A percentile compares a stretch with the other conserved stretches of the same genome.
Conservation (phyloP, 306 rosid species). For the Vigna hirtella region DNA sequence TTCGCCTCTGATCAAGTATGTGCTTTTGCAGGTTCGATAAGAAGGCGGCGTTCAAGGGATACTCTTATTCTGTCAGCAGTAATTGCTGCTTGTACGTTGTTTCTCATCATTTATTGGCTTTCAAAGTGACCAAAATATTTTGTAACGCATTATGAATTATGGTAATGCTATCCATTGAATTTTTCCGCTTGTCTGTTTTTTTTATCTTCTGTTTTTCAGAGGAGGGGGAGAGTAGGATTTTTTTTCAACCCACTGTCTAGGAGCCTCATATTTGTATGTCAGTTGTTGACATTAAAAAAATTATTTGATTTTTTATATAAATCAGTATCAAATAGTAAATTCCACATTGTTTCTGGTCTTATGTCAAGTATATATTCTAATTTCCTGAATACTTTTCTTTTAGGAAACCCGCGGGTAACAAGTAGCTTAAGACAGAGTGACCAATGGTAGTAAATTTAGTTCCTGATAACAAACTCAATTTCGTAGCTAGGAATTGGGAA, state of each 20-base stretch:
- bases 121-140: slow-evolving; percentile 66
- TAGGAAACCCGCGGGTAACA: neutral
- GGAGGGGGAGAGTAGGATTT: slow-evolving; percentile 11
- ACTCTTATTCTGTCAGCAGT: slow-evolving; percentile 88
- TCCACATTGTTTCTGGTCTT: neutral
- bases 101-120: slow-evolving; percentile 95
- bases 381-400: neutral
- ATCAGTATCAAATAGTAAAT: slow-evolving; percentile 25
- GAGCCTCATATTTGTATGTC: slow-evolving; percentile 41
- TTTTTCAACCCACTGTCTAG: slow-evolving; percentile 27
- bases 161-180: slow-evolving; percentile 38
- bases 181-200: neutral
- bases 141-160: slow-evolving; percentile 43
- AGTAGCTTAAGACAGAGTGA: neutral
- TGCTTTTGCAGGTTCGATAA: slow-evolving; percentile 76
- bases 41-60: slow-evolving; percentile 89
- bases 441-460: slow-evolving; percentile 8
- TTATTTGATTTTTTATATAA: neutral
- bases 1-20: slow-evolving; percentile 30
- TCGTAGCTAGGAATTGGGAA: neutral
- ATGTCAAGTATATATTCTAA: neutral
- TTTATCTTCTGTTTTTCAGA: neutral
- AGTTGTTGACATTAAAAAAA: slow-evolving; percentile 6
- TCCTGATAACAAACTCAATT: slow-evolving; percentile 6
- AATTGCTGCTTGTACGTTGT: slow-evolving; percentile 95